Base-by-base conservation (phyloP, 371 early-diverging fungal genomes). In the Blakeslea trispora region DNA sequence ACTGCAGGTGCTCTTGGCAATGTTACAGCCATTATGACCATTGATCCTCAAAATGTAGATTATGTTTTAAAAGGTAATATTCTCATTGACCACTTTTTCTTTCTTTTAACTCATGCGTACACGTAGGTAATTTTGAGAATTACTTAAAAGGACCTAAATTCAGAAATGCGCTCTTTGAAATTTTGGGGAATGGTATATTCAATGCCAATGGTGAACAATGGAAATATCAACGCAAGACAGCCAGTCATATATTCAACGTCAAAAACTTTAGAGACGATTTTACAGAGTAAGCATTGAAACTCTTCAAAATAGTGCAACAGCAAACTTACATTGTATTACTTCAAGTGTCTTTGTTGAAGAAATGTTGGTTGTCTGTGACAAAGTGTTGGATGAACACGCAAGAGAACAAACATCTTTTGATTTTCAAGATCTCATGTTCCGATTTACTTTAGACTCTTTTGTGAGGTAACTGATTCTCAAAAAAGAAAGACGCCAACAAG, bases 141-240 rank as follows among this genome's bases (percentile, higher is more conserved):
- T 87, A 84, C 31, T 58, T 70, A 24, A 87, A 86, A 60, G 83
- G 81, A 1, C 68, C 76, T 6, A 59, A 66, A 35, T 61, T 79
- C 32, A 61, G 75, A 14, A 54, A 46, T 24, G 46, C 63, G 6
- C 22, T 74, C 42, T 28, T 52, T 5, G 80, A 84, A 15, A 49
- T 88, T 4, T 70, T 90, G 14, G 91, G 90, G 3, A 66, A 88
- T 53, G 91, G 91, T 44, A 91, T 91, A 55, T 91, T 91, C 64
- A 81, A 80, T 62, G 73, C 78, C 2, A 87, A 88, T 61, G 89
- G 90, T 9, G 74, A 82, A 28, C 32, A 70, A 0, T 89, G 90
- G 90, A 79, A 68, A 53, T 76, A 71, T 47, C 88, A 89, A 53
- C 69, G 90, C 31, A 91, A 90, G 69, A 75, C 82, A 0, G 85